A percentile compares a stretch with the other conserved stretches of the same genome.
Conservation (phyloP, 2,329 filamentous ascomycete species). For the Verticillium tricorpus region DNA sequence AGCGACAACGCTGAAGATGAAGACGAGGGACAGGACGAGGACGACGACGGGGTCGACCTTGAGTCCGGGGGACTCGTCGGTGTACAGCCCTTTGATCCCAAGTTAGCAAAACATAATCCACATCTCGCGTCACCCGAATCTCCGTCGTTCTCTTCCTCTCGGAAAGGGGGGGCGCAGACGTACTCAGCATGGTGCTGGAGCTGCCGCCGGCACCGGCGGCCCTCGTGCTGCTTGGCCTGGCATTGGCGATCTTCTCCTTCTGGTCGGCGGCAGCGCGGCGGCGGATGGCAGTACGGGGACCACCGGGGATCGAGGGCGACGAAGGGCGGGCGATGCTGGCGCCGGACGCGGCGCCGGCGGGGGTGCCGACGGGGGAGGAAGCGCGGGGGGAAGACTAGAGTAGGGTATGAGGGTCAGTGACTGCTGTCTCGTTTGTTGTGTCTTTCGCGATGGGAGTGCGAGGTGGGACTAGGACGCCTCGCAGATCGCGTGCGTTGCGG, state of each 20-base stretch:
- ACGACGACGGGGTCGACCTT: conserved; percentile 98
- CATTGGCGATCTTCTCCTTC: conserved; percentile 96
- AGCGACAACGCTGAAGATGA: conserved; percentile 98
- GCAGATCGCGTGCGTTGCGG: background rate
- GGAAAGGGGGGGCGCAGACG: background rate
- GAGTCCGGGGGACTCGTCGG: conserved; percentile 92
- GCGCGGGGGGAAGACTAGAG: conserved; percentile 54
- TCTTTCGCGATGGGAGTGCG: background rate
- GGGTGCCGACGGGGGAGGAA: conserved; percentile 53
- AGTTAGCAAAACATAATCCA: conserved; percentile 18
- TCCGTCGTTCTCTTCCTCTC: background rate
- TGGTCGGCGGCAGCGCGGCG: conserved; percentile 93
- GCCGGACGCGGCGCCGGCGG: conserved; percentile 56
- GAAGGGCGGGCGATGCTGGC: conserved; percentile 71
- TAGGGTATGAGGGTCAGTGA: background rate
- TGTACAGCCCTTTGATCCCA: conserved; percentile 72
- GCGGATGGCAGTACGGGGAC: conserved; percentile 91
- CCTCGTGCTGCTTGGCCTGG: conserved; percentile 84
- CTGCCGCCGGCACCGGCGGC: conserved; percentile 92
- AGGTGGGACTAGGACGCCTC: background rate
- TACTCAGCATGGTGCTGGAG: conserved; percentile 96
- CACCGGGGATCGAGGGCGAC: conserved; percentile 85
- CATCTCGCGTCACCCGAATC: background rate
- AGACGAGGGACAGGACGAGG: conserved; percentile 90
- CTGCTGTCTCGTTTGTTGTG: background rate